A percentile compares a stretch with the other conserved stretches of the same genome.
phyloP scores from a whole-genome alignment of 2,329 filamentous ascomycete genomes.

The Myrmaecium sp. region DNA sequence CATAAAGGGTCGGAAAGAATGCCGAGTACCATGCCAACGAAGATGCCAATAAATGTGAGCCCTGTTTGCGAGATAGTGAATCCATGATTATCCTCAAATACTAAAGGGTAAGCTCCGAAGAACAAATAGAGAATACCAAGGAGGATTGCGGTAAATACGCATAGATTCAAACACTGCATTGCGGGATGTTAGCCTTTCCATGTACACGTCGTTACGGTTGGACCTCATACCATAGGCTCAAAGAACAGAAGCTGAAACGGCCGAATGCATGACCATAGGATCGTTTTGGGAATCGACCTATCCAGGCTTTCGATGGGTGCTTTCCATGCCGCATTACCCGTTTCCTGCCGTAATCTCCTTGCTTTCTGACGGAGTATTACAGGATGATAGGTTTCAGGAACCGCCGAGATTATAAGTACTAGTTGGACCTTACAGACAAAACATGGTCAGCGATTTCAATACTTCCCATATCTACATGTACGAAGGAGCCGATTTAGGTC shows the following conservation, averaged over 20 bases:
- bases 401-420: constrained; percentile 47
- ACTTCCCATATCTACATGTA: too few species aligned
- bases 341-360: constrained; percentile 49
- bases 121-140: constrained; percentile 80
- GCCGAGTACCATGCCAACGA: constrained; percentile 50
- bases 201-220: constrained; percentile 1
- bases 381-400: constrained; percentile 73
- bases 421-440: too few species aligned
- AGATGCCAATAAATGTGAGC: constrained; percentile 57
- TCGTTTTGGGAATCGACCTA: constrained; percentile 43
- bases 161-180: constrained; percentile 49
- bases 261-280: constrained; percentile 36
- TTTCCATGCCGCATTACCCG: constrained; percentile 58
- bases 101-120: constrained; percentile 71
- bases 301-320: constrained; percentile 60
- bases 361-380: constrained; percentile 61
- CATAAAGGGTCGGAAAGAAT: constrained; percentile 49
- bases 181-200: not conserved
- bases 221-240: constrained; percentile 52
- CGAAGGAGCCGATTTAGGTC: too few species aligned
- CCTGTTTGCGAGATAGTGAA: constrained; percentile 69
- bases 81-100: constrained; percentile 57
- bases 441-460: too few species aligned
- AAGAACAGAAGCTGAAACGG: constrained; percentile 65
- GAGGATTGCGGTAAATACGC: constrained; percentile 68